A percentile compares a stretch with the other conserved stretches of the same genome.
Conservation (phyloP, 345 rosid genomes). For the Hypericum perforatum region DNA sequence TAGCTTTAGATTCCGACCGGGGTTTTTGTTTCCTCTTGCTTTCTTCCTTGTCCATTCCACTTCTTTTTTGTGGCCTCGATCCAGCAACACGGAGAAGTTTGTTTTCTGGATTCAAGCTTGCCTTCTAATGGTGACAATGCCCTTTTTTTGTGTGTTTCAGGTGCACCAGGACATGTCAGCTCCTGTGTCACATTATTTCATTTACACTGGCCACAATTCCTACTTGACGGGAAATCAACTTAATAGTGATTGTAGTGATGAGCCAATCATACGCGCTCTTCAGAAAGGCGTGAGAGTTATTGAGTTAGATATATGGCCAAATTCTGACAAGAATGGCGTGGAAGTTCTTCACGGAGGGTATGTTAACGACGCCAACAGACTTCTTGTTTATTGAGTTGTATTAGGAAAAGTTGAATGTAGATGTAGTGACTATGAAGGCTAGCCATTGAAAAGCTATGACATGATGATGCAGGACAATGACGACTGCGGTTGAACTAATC, state of each 20-base stretch:
- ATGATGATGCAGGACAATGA: conserved; percentile 50
- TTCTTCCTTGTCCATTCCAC: background rate
- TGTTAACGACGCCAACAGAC: background rate
- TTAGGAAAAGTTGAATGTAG: background rate
- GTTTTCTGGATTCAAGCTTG: background rate
- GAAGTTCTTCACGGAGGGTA: conserved; percentile 93
- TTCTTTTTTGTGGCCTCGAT: background rate
- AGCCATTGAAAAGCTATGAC: too few species aligned
- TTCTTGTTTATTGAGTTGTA: background rate
- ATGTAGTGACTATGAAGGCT: too few species aligned
- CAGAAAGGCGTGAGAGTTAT: conserved; percentile 74
- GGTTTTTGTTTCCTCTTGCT: background rate
- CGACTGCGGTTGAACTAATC: conserved; percentile 62
- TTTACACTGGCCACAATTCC: conserved; percentile 86
- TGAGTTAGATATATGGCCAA: conserved; percentile 96
- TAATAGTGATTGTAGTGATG: conserved; percentile 87
- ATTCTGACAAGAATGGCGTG: conserved; percentile 50
- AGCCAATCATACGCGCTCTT: conserved; percentile 72
- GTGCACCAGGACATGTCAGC: conserved; percentile 81
- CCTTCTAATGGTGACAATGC: background rate
- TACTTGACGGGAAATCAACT: conserved; percentile 93
- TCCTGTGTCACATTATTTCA: conserved; percentile 82
- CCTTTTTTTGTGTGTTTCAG: conserved; percentile 24
- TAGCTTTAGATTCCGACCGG: too few species aligned
- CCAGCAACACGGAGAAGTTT: background rate